Evolutionary conservation across 768 basidiomycete genomes (phyloP).

Genomic region (Pleurotus salmoneostramineus): DNA sequence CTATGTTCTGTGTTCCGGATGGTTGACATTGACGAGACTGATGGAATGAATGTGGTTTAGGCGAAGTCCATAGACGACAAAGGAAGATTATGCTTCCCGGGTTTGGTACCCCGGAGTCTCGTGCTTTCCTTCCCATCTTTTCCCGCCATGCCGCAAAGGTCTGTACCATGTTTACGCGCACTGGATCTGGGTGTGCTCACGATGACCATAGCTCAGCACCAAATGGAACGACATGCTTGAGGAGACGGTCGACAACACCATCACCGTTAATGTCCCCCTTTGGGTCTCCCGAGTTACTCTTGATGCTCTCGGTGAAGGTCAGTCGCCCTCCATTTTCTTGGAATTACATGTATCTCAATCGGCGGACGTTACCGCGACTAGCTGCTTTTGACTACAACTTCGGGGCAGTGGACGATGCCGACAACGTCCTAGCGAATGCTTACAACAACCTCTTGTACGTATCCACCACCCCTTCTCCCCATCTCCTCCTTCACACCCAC

Average conservation of each 20-base stretch:
- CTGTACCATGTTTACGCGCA: neutral
- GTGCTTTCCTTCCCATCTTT: slow-evolving; percentile 25
- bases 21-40: neutral
- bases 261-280: slow-evolving; percentile 15
- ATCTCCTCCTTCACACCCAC: neutral
- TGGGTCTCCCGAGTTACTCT: slow-evolving; percentile 28
- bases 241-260: slow-evolving; percentile 13
- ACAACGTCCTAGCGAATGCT: slow-evolving; percentile 51
- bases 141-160: slow-evolving; percentile 15
- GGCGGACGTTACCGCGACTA: neutral
- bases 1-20: neutral
- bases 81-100: slow-evolving; percentile 5
- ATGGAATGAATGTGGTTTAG: neutral
- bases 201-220: slow-evolving; percentile 12
- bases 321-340: too few species aligned
- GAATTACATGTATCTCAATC: too few species aligned
- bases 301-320: slow-evolving; percentile 34
- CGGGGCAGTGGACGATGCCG: slow-evolving; percentile 40
- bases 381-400: slow-evolving; percentile 56
- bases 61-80: slow-evolving; percentile 3
- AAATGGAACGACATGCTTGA: slow-evolving; percentile 22
- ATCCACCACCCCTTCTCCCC: too few species aligned
- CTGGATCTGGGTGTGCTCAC: neutral
- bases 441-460: slow-evolving; percentile 46
- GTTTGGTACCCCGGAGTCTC: slow-evolving; percentile 17